These are phyloP conservation scores for Aristolochia fimbriata DNA, from an alignment of 164 flowering plant species.

Conservation along the genomic window DNA sequence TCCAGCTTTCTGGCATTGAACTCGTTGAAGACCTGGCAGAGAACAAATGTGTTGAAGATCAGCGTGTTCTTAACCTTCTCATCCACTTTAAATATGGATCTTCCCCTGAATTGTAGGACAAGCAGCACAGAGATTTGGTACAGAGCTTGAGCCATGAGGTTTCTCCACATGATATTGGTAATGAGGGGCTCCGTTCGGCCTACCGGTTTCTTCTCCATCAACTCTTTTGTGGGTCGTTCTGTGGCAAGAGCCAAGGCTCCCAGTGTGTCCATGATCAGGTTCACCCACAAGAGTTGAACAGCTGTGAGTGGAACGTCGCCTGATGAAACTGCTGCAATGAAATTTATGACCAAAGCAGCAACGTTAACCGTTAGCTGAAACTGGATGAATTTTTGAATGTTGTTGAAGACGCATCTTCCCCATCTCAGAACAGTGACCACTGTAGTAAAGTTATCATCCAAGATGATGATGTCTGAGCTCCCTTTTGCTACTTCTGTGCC, in stretches of 20 bases:
- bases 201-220: constrained; percentile 6
- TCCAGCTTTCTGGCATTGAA: constrained; percentile 7
- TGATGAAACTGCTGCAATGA: constrained; percentile 27
- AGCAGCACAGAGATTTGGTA: constrained; percentile 5
- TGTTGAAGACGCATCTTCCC: constrained; percentile 35
- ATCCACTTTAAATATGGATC: constrained; percentile 3
- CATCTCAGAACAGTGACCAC: constrained; percentile 30
- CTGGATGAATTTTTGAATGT: constrained; percentile 42
- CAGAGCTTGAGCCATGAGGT: constrained; percentile 7
- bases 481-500: constrained; percentile 31
- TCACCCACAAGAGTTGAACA: constrained; percentile 38
- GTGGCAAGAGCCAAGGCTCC: constrained; percentile 11
- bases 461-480: constrained; percentile 26
- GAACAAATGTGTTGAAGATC: constrained; percentile 4
- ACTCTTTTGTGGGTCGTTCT: constrained; percentile 7
- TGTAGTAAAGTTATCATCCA: constrained; percentile 31
- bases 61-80: constrained; percentile 4
- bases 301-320: constrained; percentile 29
- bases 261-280: constrained; percentile 28
- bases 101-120: constrained; percentile 2
- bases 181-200: constrained; percentile 9
- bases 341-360: constrained; percentile 30
- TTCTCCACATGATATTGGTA: constrained; percentile 9
- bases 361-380: constrained; percentile 41
- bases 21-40: constrained; percentile 8